Percentiles rank a stretch among this genome's conserved stretches.
Evolutionary conservation across 352 stramenopile species (phyloP).

Genomic region (Elongisporangium prolatum): DNA sequence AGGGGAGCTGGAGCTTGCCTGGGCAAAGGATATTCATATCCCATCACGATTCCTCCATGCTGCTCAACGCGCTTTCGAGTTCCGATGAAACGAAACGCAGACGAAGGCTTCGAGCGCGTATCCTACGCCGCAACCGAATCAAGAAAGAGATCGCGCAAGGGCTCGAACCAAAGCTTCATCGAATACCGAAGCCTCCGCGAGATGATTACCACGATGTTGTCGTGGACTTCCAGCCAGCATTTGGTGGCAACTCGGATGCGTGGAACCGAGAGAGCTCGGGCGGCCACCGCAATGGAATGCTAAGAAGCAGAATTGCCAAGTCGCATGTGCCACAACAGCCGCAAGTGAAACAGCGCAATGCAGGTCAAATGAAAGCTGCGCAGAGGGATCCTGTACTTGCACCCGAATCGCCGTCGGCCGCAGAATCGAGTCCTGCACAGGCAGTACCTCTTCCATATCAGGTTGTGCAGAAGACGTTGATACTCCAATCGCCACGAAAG

Average conservation of each 20-base stretch:
- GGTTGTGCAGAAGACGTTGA: neutral
- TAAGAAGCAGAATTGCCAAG: neutral
- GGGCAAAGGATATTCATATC: conserved; percentile 1
- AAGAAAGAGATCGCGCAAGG: conserved; percentile 44
- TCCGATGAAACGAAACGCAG: conserved; percentile 44
- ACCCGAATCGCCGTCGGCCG: neutral
- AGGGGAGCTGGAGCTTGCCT: neutral
- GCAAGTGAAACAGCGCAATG: neutral
- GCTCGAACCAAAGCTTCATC: conserved; percentile 25
- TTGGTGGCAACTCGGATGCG: conserved; percentile 11
- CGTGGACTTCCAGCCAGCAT: conserved; percentile 8
- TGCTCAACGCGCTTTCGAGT: conserved; percentile 47
- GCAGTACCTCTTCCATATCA: neutral
- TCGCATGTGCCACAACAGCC: neutral
- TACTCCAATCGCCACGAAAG: neutral
- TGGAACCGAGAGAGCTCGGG: conserved; percentile 1
- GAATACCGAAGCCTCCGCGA: conserved; percentile 8
- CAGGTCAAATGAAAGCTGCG: neutral
- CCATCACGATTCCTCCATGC: conserved; percentile 19
- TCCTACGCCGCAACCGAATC: conserved; percentile 61
- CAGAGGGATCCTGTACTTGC: neutral
- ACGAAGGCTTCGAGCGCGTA: conserved; percentile 37
- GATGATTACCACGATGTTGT: neutral
- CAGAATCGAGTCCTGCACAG: neutral
- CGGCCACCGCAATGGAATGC: conserved; percentile 4